Evolutionary conservation across 78 protist genomes (phyloP).

Genomic region (Dictyostelium capitatum): DNA sequence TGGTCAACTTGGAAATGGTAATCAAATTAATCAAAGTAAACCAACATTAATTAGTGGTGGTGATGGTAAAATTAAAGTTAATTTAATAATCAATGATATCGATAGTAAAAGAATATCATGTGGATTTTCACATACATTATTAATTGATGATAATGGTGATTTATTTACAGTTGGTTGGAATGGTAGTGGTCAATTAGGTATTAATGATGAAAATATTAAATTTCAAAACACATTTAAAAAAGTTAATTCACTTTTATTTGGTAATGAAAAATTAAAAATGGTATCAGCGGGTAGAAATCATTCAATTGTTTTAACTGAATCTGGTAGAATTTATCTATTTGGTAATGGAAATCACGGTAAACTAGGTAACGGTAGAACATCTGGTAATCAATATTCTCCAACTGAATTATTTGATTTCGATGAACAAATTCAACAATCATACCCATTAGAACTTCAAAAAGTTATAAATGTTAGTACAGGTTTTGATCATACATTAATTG

Average conservation of each 20-base stretch:
- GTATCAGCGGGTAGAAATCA: constrained; percentile 68
- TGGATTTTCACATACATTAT: constrained; percentile 26
- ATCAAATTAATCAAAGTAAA: not conserved
- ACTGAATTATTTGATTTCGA: constrained; percentile 1
- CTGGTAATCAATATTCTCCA: not conserved
- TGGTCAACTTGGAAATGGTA: constrained; percentile 57
- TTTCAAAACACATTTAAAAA: not conserved
- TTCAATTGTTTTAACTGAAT: not conserved
- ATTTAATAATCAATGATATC: not conserved
- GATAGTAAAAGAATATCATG: not conserved
- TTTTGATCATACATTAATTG: constrained; percentile 43
- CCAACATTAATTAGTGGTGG: not conserved
- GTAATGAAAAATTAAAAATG: not conserved
- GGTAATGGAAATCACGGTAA: constrained; percentile 42
- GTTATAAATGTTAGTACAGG: constrained; percentile 21
- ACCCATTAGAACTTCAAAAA: constrained; percentile 17
- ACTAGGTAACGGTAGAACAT: constrained; percentile 38
- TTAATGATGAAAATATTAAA: not conserved
- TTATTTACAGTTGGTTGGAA: constrained; percentile 59
- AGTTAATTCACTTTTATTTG: not conserved
- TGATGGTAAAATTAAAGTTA: not conserved
- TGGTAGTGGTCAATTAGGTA: constrained; percentile 49
- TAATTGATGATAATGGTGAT: constrained; percentile 15
- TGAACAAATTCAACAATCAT: not conserved
- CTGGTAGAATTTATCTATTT: constrained; percentile 14